Conservation (phyloP, 352 stramenopile species). For the Phytophthora pluvialis region DNA sequence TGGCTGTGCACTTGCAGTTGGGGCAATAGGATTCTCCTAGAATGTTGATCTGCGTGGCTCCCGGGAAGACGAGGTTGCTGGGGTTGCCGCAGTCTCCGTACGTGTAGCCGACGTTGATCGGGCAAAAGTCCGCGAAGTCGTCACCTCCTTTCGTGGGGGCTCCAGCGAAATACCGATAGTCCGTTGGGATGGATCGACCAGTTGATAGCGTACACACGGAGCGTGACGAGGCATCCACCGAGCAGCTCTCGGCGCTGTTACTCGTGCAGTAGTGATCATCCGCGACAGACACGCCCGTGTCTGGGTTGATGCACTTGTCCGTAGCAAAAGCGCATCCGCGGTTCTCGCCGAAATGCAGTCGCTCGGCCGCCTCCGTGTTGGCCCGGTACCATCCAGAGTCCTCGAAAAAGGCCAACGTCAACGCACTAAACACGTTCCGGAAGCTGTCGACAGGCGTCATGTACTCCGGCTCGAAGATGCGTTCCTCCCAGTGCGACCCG, state of each 20-base stretch:
- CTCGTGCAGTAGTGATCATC: conserved; percentile 73
- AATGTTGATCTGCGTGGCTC: conserved; percentile 70
- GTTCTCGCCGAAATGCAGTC: conserved; percentile 72
- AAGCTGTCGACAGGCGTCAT: conserved; percentile 83
- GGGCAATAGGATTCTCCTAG: conserved; percentile 78
- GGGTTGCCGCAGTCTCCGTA: conserved; percentile 70
- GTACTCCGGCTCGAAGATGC: conserved; percentile 84
- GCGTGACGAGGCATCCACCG: conserved; percentile 70
- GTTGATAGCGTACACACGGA: conserved; percentile 68
- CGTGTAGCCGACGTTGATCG: conserved; percentile 74
- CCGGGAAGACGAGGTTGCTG: conserved; percentile 56
- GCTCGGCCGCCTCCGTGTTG: conserved; percentile 53
- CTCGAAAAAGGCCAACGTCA: conserved; percentile 85
- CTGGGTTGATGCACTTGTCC: conserved; percentile 70
- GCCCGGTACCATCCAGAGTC: conserved; percentile 85
- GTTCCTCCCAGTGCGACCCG: conserved; percentile 86
- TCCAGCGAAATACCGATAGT: conserved; percentile 70
- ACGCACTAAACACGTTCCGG: conserved; percentile 68
- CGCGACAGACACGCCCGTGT: conserved; percentile 47
- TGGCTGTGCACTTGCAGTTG: conserved; percentile 74
- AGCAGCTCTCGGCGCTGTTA: conserved; percentile 68
- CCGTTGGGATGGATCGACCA: conserved; percentile 45
- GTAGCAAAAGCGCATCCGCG: conserved; percentile 72
- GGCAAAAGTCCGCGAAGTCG: conserved; percentile 80
- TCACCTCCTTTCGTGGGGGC: conserved; percentile 56